phyloP scores from a whole-genome alignment of 78 protist species.

The Isochrysis galbana region DNA sequence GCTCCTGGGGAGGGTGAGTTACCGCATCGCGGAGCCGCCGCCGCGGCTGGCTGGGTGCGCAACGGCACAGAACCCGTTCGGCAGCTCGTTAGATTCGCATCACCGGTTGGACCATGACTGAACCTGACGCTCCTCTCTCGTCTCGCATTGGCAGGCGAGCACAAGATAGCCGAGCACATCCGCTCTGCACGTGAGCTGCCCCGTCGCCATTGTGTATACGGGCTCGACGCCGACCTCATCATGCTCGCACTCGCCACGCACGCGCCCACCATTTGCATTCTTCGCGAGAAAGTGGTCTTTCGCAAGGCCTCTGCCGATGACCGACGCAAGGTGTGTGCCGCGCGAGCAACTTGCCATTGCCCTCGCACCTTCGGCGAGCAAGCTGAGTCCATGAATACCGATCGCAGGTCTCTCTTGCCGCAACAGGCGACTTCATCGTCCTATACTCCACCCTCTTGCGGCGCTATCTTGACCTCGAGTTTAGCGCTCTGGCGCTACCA shows the following conservation, averaged over 20 bases:
- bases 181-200: slow-evolving; percentile 76
- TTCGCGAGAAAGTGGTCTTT: slow-evolving; percentile 76
- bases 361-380: not conserved
- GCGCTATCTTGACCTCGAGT: slow-evolving; percentile 69
- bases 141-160: no score
- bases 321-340: not conserved
- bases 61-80: no score
- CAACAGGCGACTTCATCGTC: slow-evolving; percentile 55
- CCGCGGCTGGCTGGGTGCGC: slow-evolving; percentile 84
- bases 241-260: slow-evolving; percentile 89
- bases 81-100: no score
- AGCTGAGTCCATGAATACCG: not conserved
- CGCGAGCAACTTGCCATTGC: not conserved
- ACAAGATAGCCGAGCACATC: slow-evolving; percentile 92
- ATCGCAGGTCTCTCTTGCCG: not conserved
- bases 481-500: not conserved
- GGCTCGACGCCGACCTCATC: slow-evolving; percentile 94
- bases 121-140: no score
- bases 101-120: no score
- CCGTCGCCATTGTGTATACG: slow-evolving; percentile 85
- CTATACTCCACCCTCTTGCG: slow-evolving; percentile 57
- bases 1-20: not conserved
- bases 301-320: not conserved
- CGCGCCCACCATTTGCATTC: slow-evolving; percentile 83
- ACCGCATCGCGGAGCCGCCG: not conserved